phyloP scores from a whole-genome alignment of 305 asterid species.

The Fraxinus nigra region DNA sequence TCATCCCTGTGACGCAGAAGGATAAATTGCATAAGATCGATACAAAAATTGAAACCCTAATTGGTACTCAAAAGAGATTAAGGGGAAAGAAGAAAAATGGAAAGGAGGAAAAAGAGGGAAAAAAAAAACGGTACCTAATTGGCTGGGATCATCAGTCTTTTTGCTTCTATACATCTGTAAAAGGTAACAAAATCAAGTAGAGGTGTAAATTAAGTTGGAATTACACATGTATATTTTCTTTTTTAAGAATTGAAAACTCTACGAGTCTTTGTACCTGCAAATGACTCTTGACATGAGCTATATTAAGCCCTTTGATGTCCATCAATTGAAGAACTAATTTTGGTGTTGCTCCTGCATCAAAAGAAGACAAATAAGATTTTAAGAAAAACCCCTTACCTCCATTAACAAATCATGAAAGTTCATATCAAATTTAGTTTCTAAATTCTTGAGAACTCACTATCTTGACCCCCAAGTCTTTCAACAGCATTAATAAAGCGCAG shows the following conservation, averaged over 20 bases:
- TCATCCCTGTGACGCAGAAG: conserved; percentile 30
- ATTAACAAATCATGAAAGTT: not conserved
- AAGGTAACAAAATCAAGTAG: conserved; percentile 10
- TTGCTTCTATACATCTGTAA: conserved; percentile 82
- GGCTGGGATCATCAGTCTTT: conserved; percentile 56
- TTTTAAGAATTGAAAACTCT: not conserved
- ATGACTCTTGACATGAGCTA: conserved; percentile 94
- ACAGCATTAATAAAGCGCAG: conserved; percentile 62
- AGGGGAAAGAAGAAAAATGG: not conserved
- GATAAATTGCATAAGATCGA: not conserved
- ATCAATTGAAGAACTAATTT: conserved; percentile 74
- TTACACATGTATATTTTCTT: not conserved
- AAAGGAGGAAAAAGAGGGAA: not conserved
- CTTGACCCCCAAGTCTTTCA: conserved; percentile 77
- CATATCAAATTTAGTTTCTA: not conserved
- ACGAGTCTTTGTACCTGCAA: conserved; percentile 50
- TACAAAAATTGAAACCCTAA: conserved; percentile 23
- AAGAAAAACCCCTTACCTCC: not conserved
- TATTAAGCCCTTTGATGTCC: conserved; percentile 74
- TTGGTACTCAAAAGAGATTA: not conserved
- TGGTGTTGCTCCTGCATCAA: conserved; percentile 78
- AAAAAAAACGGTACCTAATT: conserved; percentile 36
- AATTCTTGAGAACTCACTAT: conserved; percentile 42
- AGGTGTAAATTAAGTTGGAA: not conserved
- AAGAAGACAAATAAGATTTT: not conserved